phyloP scores from a whole-genome alignment of 495 filamentous ascomycete genomes.

The Penicillium silybi region DNA sequence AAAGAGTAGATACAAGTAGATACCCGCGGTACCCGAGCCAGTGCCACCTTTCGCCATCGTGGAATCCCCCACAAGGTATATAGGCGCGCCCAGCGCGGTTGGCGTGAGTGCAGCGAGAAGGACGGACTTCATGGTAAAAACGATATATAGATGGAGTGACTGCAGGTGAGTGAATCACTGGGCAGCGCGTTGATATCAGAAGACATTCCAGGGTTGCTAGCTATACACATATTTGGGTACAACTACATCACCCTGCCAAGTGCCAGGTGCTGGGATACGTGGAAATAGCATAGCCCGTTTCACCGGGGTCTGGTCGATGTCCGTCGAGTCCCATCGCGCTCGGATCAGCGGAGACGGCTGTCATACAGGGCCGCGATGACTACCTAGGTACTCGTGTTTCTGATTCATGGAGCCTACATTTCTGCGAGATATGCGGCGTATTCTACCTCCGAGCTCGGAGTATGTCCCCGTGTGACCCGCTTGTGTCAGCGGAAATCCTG shows the following conservation, averaged over 20 bases:
- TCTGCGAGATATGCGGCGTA: constrained; percentile 1
- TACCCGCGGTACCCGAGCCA: constrained; percentile 31
- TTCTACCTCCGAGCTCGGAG: background rate
- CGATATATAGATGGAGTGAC: no score
- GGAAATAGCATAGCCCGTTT: constrained; percentile 15
- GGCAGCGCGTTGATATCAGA: background rate
- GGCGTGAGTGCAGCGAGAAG: constrained; percentile 23
- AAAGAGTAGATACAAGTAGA: no score
- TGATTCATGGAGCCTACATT: constrained; percentile 18
- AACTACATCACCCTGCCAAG: no score
- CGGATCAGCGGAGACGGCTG: constrained; percentile 7
- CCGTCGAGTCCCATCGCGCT: constrained; percentile 3
- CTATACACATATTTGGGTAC: no score
- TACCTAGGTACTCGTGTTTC: background rate
- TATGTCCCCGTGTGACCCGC: constrained; percentile 2
- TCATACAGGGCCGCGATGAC: no score
- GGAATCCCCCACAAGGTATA: constrained; percentile 56
- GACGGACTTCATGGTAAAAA: constrained; percentile 21
- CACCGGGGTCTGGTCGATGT: background rate
- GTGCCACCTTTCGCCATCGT: constrained; percentile 49
- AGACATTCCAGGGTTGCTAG: no score
- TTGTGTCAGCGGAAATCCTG: background rate
- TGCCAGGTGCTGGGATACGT: constrained; percentile 8
- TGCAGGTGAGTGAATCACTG: no score
- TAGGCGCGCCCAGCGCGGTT: constrained; percentile 25